Base-by-base conservation (phyloP, 140 eudicot species). In the Artemisia princeps region DNA sequence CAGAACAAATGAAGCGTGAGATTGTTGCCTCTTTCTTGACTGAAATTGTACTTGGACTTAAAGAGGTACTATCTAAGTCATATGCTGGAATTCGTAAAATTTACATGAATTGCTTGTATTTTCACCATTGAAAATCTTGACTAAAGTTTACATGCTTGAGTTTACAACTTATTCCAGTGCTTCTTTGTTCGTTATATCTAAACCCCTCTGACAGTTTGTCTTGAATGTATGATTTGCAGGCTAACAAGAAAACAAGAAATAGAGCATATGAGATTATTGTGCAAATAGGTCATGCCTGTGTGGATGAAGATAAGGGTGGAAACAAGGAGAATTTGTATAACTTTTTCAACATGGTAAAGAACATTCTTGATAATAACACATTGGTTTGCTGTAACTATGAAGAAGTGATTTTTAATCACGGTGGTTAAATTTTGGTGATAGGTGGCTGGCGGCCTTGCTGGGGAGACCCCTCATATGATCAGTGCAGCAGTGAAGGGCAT, bases 391-490 rank as follows among this genome's bases (percentile, higher is more conserved):
- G 37, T 80, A 15, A 54, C 45, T 61, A 40, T 37, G 12, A 19
- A 58, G n/a, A 59, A 72, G 66, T 68, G 37, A 7, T 15, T 17
- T 40, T 17, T 44, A 23, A 23, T 0, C 9, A 15, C 49, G 61
- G 74, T 55, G 45, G 33, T 46, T 49, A 37, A 17, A 10, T 30
- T 26, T 66, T 60, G 54, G 10, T 54, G 23, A 17, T 73, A 94
- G 99, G 94, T 94, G 52, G 95, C 90, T 55, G 89, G 95, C 7
- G 90, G 95, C 17, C 78, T 94, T 60, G 94, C 96, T 52, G 87
- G 98, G 10, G 96, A 88, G 76, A 81, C 98, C 60, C 95, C 98
- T 65, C 99, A 94, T 76, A 84, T 89, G 94, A 82, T 94, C 58
- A 88, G 99, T 77, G 99, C 96, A 7, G 88, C 96, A 2, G 88